Conservation (phyloP, 192 early-diverging fungal species). For the Coemansia sp. region DNA sequence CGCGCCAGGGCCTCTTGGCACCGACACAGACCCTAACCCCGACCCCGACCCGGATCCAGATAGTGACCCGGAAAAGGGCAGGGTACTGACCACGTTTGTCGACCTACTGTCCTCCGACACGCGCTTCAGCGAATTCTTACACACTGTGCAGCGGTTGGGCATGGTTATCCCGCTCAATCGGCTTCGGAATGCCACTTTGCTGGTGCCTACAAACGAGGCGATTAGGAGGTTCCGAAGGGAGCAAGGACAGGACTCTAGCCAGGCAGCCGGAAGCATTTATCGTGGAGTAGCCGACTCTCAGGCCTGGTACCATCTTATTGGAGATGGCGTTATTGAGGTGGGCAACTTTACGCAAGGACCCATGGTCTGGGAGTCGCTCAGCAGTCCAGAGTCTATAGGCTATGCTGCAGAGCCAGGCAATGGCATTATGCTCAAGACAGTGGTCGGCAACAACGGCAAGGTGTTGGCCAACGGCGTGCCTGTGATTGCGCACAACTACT, state of each 20-base stretch:
- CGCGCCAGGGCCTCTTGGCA: neutral
- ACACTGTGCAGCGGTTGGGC: conserved; percentile 60
- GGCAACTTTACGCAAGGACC: conserved; percentile 21
- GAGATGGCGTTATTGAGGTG: conserved; percentile 27
- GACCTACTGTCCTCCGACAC: conserved; percentile 62
- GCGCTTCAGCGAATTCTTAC: conserved; percentile 59
- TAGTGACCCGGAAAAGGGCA: neutral
- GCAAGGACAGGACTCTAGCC: conserved; percentile 15
- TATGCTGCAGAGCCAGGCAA: conserved; percentile 12
- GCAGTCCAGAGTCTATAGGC: conserved; percentile 10
- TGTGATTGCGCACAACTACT: conserved; percentile 33
- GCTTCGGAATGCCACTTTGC: conserved; percentile 61
- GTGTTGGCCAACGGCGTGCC: conserved; percentile 41
- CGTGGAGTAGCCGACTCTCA: conserved; percentile 46
- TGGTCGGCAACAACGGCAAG: conserved; percentile 12
- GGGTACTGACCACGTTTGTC: conserved; percentile 47
- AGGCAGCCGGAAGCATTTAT: conserved; percentile 23
- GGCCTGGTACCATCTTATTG: conserved; percentile 55
- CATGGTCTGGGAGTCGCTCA: conserved; percentile 55
- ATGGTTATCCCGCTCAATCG: conserved; percentile 62
- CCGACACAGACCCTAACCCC: conserved; percentile 12
- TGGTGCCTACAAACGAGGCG: conserved; percentile 66
- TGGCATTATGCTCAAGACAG: conserved; percentile 46
- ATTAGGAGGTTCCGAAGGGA: conserved; percentile 43
- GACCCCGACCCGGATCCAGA: conserved; percentile 5